Evolutionary conservation across 2,329 filamentous ascomycete species (phyloP), one percentile per base, ranked within the genome.

Genomic region (Tolypocladium nubicola): DNA sequence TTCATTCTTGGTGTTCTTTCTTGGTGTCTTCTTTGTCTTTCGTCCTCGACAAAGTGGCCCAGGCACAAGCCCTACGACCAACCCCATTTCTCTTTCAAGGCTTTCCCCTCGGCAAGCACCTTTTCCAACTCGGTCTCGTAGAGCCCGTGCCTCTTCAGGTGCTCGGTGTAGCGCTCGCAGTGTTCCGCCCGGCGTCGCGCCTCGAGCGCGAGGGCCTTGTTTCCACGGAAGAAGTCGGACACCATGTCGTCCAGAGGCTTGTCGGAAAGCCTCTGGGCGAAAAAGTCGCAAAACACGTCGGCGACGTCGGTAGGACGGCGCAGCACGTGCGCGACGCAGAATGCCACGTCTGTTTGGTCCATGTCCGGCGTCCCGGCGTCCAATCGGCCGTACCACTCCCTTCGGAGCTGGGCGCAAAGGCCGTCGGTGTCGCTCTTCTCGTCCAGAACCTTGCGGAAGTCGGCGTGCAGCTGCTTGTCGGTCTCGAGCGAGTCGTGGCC

Each of bases 131-230:
- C 53, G 3, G 59, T 58, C 43, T 60, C 59, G 37, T 62, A 59
- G 14, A 63, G 52, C 14, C 60, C 60, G 14, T 64, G 60, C 13
- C 59, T 43, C 54, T 61, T 62, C 40, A 63, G 52, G 37, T 61
- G 58, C 19, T 59, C 45, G 19, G 61, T 62, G 35, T 62, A 65
- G n/a, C 52, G 59, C 39, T 64, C 58, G 55, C 56, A 60, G 5
- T 61, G 55, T 52, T 62, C 54, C 52, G 53, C 54, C 38, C 59
- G 60, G 23, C 52, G 50, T 56, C 61, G 58, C 33, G 54, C 61
- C 45, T 60, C 58, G 35, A 57, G 33, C 9, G 58, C 59, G 45
- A 61, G 57, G 38, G 50, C 23, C 43, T 50, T n/a, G 49, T 58
- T 40, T 39, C 56, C 2, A 14, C 58, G 45, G 43, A 63, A 65